Evolutionary conservation across 345 rosid genomes (phyloP).

Genomic region (Turnera subulata): DNA sequence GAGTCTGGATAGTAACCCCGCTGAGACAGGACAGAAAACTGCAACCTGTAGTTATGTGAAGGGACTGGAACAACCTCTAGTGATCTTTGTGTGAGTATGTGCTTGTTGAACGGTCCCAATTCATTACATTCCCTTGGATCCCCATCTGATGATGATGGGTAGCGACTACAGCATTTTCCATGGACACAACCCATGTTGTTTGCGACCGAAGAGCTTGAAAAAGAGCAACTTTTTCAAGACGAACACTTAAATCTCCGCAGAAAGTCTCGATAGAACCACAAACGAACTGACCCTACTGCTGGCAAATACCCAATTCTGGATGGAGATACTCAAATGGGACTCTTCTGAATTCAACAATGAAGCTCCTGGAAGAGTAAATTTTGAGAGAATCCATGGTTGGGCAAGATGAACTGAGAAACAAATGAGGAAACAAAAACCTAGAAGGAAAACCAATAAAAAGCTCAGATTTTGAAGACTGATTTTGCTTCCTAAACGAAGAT

Average conservation of each 20-base stretch:
- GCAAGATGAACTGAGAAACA: slow-evolving; percentile 4
- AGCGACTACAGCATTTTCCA: slow-evolving; percentile 70
- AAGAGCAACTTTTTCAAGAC: slow-evolving; percentile 8
- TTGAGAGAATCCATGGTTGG: slow-evolving; percentile 21
- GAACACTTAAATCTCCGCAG: slow-evolving; percentile 19
- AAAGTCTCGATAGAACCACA: slow-evolving; percentile 20
- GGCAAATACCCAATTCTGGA: slow-evolving; percentile 10
- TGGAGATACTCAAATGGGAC: slow-evolving; percentile 21
- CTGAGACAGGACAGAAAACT: slow-evolving; percentile 71
- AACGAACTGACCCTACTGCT: neutral
- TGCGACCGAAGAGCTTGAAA: slow-evolving; percentile 5
- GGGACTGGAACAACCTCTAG: slow-evolving; percentile 61
- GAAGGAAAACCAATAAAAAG: slow-evolving; percentile 13
- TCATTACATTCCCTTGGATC: slow-evolving; percentile 39
- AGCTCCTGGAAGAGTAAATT: slow-evolving; percentile 19
- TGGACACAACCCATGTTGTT: slow-evolving; percentile 79
- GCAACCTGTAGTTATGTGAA: slow-evolving; percentile 56
- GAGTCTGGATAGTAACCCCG: slow-evolving; percentile 81
- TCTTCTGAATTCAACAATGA: slow-evolving; percentile 22
- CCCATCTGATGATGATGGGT: slow-evolving; percentile 55
- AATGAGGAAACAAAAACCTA: slow-evolving; percentile 13
- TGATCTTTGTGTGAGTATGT: slow-evolving; percentile 50
- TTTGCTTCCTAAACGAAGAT: neutral
- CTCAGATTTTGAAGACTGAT: neutral
- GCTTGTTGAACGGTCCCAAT: slow-evolving; percentile 30